Base-by-base conservation (phyloP, 805 yeast species). In the Wilhelminamyces savonicus region DNA sequence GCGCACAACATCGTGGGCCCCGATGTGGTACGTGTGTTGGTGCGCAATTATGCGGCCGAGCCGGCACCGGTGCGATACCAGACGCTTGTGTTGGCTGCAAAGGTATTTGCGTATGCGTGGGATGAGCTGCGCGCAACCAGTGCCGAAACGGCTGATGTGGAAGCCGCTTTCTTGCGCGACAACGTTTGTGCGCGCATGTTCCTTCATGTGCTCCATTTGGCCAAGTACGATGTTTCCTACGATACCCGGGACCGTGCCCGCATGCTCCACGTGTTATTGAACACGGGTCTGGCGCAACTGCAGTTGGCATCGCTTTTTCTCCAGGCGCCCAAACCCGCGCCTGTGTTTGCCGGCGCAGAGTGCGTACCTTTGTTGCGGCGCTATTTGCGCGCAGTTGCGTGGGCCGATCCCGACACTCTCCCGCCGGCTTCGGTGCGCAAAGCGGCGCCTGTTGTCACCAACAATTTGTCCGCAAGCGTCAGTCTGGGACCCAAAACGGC, bases 181-280 rank as follows among this genome's bases (percentile, higher is more conserved):
- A 46, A 45, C 25, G 35, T 36, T 56, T 33, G 56, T 9, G 58
- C 62, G 25, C 66, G 71, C 36, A 58, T 85, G 64, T 86, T 79
- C 50, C 66, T 72, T 14, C 67, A 77, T 42, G 71, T 74, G 1
- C 53, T 85, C 24, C 74, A 76, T 13, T 59, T 85, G 27, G 73
- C 83, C 9, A 76, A 78, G 39, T 83, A 78, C 50, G 99, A 92
- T 51, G 63, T 69, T 5, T 71, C 74, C 3, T 75, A 76, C 43
- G 95, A 85, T 48, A 72, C 84, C 1, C 69, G 97, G 36, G 97
- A 92, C 49, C 68, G 90, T 35, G 86, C 95, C 0, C 67, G 98
- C 41, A 67, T 80, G 59, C 62, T 85, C 17, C 61, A 73, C 15
- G 71, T 85, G 0, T 57, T 90, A 3, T 60, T 86, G 27, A 68